Conservation (phyloP, 2,329 filamentous ascomycete genomes). For the Furcasterigmium furcatum region DNA sequence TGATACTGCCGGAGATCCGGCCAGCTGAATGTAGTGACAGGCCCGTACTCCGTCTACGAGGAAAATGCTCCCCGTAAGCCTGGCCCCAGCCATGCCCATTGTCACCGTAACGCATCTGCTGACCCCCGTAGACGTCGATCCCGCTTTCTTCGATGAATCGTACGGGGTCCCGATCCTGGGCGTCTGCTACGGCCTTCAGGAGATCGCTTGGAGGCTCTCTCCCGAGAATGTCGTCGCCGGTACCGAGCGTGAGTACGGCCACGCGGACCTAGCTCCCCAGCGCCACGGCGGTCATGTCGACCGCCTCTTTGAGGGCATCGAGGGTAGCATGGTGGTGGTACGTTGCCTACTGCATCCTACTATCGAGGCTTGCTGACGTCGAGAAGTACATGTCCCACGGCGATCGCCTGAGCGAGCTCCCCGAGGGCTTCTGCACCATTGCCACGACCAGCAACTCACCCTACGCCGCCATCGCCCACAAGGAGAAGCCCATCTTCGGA, state of each 20-base stretch:
- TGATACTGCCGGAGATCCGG: too few species aligned
- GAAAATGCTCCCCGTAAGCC: constrained; percentile 53
- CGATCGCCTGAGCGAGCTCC: constrained; percentile 77
- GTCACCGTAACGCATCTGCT: background rate
- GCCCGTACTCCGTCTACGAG: constrained; percentile 73
- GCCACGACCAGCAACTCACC: constrained; percentile 73
- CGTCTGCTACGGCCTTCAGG: constrained; percentile 1
- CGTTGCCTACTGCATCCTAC: too few species aligned
- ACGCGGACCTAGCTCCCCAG: constrained; percentile 53
- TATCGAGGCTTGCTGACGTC: background rate
- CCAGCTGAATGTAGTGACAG: too few species aligned
- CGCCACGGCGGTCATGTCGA: constrained; percentile 63
- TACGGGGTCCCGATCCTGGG: constrained; percentile 58
- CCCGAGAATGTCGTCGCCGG: constrained; percentile 32
- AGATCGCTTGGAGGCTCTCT: constrained; percentile 66
- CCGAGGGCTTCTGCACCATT: constrained; percentile 69
- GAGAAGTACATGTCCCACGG: constrained; percentile 81
- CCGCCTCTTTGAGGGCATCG: constrained; percentile 73
- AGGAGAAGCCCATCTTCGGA: constrained; percentile 66
- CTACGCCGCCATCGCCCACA: constrained; percentile 76
- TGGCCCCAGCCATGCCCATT: too few species aligned
- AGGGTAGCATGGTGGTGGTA: constrained; percentile 59
- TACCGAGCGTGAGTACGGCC: constrained; percentile 11
- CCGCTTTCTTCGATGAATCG: constrained; percentile 75
- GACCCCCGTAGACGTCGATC: constrained; percentile 53